Evolutionary conservation across 768 basidiomycete species (phyloP).

Genomic region (Podaxis sp.): DNA sequence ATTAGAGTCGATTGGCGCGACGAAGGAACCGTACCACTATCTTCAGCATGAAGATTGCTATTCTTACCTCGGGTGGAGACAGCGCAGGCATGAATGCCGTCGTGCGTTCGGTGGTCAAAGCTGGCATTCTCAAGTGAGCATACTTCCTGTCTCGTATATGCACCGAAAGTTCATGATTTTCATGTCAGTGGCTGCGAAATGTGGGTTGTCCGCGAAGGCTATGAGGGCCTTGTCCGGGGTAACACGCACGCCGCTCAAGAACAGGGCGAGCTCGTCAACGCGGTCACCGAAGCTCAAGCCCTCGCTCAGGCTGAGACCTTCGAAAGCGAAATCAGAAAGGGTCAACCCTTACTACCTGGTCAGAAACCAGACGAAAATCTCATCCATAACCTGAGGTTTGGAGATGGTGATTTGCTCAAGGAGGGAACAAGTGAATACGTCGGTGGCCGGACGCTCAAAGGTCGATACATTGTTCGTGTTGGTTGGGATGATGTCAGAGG

Average conservation of each 20-base stretch:
- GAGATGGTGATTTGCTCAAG: constrained; percentile 71
- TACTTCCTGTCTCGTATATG: not conserved
- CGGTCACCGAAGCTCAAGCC: constrained; percentile 15
- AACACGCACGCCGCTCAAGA: constrained; percentile 46
- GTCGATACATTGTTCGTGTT: constrained; percentile 89
- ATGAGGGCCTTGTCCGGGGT: constrained; percentile 96
- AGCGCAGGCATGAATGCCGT: constrained; percentile 97
- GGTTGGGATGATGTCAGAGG: constrained; percentile 98
- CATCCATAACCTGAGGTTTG: constrained; percentile 76
- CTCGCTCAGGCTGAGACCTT: constrained; percentile 22
- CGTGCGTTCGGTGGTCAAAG: constrained; percentile 91
- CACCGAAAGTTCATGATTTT: not conserved
- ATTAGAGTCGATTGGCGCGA: not conserved
- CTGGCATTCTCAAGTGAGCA: constrained; percentile 83
- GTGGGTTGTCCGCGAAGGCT: constrained; percentile 96
- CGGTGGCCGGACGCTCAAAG: constrained; percentile 75
- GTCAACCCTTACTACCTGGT: constrained; percentile 15
- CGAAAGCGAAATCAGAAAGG: constrained; percentile 16
- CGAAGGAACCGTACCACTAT: not conserved
- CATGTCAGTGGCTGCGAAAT: constrained; percentile 84
- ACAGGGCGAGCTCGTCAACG: constrained; percentile 19
- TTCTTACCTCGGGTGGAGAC: constrained; percentile 95
- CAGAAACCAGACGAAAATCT: constrained; percentile 38
- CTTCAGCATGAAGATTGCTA: constrained; percentile 78
- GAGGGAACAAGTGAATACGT: constrained; percentile 80